A percentile compares a stretch with the other conserved stretches of the same genome.
These are phyloP conservation scores for Brasilioporus rufonigricans DNA, from an alignment of 768 basidiomycete species.

Conservation along the genomic window DNA sequence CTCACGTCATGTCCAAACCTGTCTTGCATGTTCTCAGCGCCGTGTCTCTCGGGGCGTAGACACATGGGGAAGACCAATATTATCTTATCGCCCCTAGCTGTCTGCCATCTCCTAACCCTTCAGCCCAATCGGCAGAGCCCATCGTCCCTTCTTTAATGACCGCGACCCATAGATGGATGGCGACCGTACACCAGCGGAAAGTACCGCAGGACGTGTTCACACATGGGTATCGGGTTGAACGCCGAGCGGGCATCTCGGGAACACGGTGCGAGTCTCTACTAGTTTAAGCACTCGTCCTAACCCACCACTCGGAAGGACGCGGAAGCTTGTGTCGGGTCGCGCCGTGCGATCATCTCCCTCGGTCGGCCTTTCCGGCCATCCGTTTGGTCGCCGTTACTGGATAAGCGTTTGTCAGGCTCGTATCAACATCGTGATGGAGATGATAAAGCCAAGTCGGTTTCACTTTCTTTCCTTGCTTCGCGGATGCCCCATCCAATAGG, in stretches of 20 bases:
- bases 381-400: conserved; percentile 4
- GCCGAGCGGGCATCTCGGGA: conserved; percentile 2
- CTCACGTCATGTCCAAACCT: neutral
- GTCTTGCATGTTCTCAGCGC: conserved; percentile 4
- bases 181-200: neutral
- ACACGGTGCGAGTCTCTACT: neutral
- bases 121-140: conserved; percentile 2
- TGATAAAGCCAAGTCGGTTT: neutral
- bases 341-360: neutral
- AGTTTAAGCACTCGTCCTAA: no score
- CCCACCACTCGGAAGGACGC: conserved; percentile 4
- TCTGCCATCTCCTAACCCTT: conserved; percentile 1
- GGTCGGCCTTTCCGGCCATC: conserved; percentile 8
- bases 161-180: conserved; percentile 12
- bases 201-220: conserved; percentile 1
- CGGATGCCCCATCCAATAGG: no score
- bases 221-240: neutral
- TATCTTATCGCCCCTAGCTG: conserved; percentile 22
- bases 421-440: conserved; percentile 11
- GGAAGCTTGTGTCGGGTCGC: no score
- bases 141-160: conserved; percentile 13
- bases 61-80: neutral
- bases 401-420: conserved; percentile 5
- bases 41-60: conserved; percentile 14
- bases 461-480: conserved; percentile 19